Evolutionary conservation across 768 basidiomycete genomes (phyloP).

Genomic region (Tricholoma sp.): DNA sequence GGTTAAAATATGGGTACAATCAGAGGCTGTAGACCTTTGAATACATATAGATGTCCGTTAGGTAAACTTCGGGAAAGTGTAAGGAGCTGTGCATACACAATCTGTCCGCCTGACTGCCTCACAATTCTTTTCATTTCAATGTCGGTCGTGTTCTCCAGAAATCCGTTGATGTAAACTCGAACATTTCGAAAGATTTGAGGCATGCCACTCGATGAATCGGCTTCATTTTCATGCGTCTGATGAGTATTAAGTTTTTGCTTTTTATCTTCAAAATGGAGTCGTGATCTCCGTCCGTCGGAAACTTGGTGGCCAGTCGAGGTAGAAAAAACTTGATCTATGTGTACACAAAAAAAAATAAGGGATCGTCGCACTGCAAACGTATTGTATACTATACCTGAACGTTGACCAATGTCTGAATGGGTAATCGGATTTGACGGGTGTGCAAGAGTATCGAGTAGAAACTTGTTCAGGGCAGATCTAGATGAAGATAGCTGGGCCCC

Average conservation of each 20-base stretch:
- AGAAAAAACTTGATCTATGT: conserved; percentile 54
- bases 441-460: conserved; percentile 55
- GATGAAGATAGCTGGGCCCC: conserved; percentile 28
- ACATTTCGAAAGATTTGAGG: conserved; percentile 37
- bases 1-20: conserved; percentile 76
- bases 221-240: conserved; percentile 21
- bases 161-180: conserved; percentile 68
- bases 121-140: conserved; percentile 74
- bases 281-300: conserved; percentile 38
- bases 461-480: conserved; percentile 45
- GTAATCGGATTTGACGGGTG: conserved; percentile 76
- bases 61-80: neutral
- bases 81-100: conserved; percentile 44
- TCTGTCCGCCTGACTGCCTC: conserved; percentile 58
- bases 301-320: conserved; percentile 68
- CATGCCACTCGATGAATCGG: conserved; percentile 15
- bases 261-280: conserved; percentile 37
- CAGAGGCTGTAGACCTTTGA: conserved; percentile 47
- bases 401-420: conserved; percentile 57
- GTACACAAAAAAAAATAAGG: neutral
- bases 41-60: conserved; percentile 8
- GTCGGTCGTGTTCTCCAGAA: conserved; percentile 67
- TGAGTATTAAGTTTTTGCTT: conserved; percentile 35
- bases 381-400: conserved; percentile 41
- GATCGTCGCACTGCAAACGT: neutral